A percentile compares a stretch with the other conserved stretches of the same genome.
Conservation (phyloP, 139 green algal species). For the Closterium sp. region DNA sequence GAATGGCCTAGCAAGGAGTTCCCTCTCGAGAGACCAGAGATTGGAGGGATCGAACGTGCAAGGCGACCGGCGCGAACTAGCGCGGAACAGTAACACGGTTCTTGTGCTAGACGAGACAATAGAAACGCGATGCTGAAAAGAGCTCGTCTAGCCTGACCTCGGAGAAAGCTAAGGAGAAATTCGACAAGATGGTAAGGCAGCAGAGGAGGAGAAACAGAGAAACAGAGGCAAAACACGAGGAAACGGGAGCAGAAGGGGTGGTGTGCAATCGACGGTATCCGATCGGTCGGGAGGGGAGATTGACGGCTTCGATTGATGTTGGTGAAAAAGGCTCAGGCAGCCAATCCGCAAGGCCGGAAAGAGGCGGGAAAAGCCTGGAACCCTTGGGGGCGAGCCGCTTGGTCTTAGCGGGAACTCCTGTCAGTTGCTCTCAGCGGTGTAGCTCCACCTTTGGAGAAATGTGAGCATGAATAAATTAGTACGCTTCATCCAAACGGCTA, state of each 20-base stretch:
- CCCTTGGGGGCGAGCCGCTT: too few species aligned
- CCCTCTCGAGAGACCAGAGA: neutral
- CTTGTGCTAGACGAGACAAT: neutral
- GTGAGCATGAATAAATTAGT: too few species aligned
- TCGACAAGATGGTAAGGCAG: too few species aligned
- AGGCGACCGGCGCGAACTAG: neutral
- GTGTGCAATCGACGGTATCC: neutral
- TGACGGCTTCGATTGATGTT: neutral
- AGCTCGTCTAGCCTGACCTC: neutral
- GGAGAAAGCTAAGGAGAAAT: neutral
- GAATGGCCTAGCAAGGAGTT: neutral
- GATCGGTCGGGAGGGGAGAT: neutral
- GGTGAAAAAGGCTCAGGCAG: neutral
- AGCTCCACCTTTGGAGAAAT: too few species aligned
- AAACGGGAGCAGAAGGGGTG: neutral
- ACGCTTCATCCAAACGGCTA: too few species aligned
- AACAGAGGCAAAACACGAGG: neutral
- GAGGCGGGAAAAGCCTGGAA: neutral
- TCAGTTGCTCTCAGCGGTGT: too few species aligned
- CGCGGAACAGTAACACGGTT: too few species aligned
- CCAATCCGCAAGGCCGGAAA: neutral
- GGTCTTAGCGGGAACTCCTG: too few species aligned
- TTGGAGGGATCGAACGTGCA: neutral
- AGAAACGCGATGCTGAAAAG: neutral
- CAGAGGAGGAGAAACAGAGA: neutral